Percentiles rank a stretch among this genome's conserved stretches.
Conservation (phyloP, 352 stramenopile genomes). For the Globisporangium paroecandrum region DNA sequence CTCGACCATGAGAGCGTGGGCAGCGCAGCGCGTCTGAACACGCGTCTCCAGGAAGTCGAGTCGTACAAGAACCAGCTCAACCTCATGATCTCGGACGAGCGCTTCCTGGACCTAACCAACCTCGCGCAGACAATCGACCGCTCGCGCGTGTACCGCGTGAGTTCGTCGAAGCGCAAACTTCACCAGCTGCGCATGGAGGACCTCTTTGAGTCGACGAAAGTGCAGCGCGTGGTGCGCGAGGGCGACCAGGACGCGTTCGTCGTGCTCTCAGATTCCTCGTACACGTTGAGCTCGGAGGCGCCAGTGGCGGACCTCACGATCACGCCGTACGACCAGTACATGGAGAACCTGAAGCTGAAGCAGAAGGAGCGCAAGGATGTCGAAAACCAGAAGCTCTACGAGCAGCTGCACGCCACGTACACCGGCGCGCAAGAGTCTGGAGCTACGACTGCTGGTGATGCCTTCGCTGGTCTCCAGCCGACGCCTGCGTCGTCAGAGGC, state of each 20-base stretch:
- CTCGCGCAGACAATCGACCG: constrained; percentile 61
- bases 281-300: constrained; percentile 30
- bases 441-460: background rate
- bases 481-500: constrained; percentile 19
- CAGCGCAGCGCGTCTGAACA: constrained; percentile 28
- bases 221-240: constrained; percentile 61
- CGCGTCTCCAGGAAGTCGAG: constrained; percentile 45
- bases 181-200: constrained; percentile 65
- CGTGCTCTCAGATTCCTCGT: constrained; percentile 29
- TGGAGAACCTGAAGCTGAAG: constrained; percentile 30
- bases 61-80: constrained; percentile 72
- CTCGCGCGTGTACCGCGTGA: constrained; percentile 57
- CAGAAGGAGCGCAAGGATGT: constrained; percentile 25
- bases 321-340: constrained; percentile 51
- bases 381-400: constrained; percentile 30
- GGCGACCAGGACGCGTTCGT: constrained; percentile 62
- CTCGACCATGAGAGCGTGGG: constrained; percentile 23
- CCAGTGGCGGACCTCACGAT: constrained; percentile 39
- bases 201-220: constrained; percentile 58
- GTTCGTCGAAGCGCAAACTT: constrained; percentile 57
- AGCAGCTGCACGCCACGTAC: constrained; percentile 21
- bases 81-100: constrained; percentile 74
- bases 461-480: constrained; percentile 16
- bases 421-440: constrained; percentile 10
- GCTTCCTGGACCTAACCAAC: constrained; percentile 54